phyloP scores from a whole-genome alignment of 148 eudicot genomes.

The Camellia lanceoleosa region DNA sequence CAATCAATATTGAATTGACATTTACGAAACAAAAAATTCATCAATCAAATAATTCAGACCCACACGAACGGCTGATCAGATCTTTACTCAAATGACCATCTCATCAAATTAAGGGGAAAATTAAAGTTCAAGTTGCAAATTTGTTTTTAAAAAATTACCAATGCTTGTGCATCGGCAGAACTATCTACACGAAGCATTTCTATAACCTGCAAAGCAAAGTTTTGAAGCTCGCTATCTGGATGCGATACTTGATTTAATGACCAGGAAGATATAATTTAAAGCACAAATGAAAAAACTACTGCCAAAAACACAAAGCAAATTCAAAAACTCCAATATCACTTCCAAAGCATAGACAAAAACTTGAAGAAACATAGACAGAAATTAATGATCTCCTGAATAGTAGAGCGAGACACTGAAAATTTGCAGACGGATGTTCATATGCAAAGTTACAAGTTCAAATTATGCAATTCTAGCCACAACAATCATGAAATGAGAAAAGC shows the following conservation, averaged over 20 bases:
- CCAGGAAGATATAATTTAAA: constrained; percentile 33
- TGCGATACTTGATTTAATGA: constrained; percentile 72
- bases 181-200: constrained; percentile 82
- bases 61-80: too few species aligned
- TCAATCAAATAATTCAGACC: too few species aligned
- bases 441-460: too few species aligned
- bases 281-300: too few species aligned
- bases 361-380: neutral
- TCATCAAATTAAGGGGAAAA: too few species aligned
- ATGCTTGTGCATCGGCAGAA: constrained; percentile 79
- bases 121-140: constrained; percentile 1
- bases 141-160: constrained; percentile 43
- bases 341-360: constrained; percentile 1
- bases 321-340: neutral
- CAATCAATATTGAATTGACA: too few species aligned
- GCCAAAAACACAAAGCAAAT: neutral
- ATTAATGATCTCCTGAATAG: neutral
- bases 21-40: too few species aligned
- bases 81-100: too few species aligned
- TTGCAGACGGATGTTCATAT: too few species aligned
- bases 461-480: too few species aligned
- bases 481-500: too few species aligned
- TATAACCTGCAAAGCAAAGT: constrained; percentile 62
- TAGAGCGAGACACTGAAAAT: neutral
- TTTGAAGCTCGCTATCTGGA: constrained; percentile 84